These are phyloP conservation scores for Omphalotus guepiniiformis DNA, from an alignment of 768 basidiomycete genomes.

Conservation along the genomic window DNA sequence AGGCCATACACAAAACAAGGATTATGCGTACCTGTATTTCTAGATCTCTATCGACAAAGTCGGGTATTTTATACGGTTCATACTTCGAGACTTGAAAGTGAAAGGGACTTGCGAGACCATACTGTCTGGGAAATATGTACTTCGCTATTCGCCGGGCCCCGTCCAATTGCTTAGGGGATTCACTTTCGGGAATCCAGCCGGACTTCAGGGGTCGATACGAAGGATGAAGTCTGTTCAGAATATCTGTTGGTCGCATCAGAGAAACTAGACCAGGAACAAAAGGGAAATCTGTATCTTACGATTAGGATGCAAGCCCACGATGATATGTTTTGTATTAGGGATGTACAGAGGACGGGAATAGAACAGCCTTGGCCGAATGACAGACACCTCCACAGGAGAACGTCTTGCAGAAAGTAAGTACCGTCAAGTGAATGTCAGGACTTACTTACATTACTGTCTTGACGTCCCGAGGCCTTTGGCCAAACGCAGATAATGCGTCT, in stretches of 20 bases:
- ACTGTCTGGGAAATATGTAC: conserved; percentile 83
- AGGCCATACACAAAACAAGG: conserved; percentile 29
- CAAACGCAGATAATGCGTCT: background rate
- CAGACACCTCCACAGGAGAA: conserved; percentile 45
- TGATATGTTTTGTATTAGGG: conserved; percentile 44
- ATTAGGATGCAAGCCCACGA: conserved; percentile 62
- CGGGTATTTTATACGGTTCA: conserved; percentile 33
- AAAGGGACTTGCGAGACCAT: conserved; percentile 62
- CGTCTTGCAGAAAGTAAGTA: background rate
- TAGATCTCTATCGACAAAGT: conserved; percentile 57
- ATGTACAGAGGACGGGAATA: conserved; percentile 58
- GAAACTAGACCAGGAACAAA: background rate
- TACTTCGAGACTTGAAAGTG: conserved; percentile 18
- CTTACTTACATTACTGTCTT: background rate
- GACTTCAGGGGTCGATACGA: conserved; percentile 17
- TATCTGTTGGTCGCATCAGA: conserved; percentile 39
- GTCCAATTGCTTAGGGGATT: conserved; percentile 36
- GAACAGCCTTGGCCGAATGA: conserved; percentile 58
- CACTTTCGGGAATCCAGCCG: conserved; percentile 21
- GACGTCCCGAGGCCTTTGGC: background rate
- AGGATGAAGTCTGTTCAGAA: conserved; percentile 55
- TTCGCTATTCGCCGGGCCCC: conserved; percentile 66
- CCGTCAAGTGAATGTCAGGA: background rate
- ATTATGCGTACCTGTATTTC: conserved; percentile 58
- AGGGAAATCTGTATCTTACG: conserved; percentile 40